phyloP scores from a whole-genome alignment of 345 rosid genomes.

The Garcia nutans region DNA sequence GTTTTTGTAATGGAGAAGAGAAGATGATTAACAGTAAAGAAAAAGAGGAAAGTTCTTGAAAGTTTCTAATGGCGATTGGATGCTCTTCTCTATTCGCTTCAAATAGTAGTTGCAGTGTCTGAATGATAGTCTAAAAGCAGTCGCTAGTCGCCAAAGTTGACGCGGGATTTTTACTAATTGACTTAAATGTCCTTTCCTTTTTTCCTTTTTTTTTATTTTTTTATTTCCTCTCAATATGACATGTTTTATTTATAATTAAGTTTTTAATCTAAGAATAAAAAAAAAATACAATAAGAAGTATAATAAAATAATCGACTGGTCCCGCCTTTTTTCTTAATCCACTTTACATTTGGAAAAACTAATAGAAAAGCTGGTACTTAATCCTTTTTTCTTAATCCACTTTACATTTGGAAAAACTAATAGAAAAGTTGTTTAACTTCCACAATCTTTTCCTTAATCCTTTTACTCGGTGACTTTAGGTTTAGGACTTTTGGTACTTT shows the following conservation, averaged over 20 bases:
- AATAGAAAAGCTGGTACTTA: too few species aligned
- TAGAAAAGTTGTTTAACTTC: neutral
- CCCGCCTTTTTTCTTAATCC: neutral
- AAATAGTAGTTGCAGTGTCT: neutral
- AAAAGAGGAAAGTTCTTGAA: constrained; percentile 32
- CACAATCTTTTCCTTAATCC: neutral
- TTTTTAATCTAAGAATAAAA: too few species aligned
- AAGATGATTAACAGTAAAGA: neutral
- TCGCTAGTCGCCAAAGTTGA: constrained; percentile 32
- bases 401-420: neutral
- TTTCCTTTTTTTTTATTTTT: too few species aligned
- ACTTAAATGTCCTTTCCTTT: neutral
- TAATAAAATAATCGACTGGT: too few species aligned
- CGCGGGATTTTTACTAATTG: constrained; percentile 21
- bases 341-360: neutral
- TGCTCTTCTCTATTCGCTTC: neutral
- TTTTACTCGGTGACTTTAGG: too few species aligned
- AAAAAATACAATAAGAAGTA: too few species aligned
- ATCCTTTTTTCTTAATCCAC: neutral
- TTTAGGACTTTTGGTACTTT: too few species aligned
- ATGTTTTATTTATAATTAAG: too few species aligned
- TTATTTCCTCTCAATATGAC: too few species aligned
- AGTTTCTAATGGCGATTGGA: constrained; percentile 24
- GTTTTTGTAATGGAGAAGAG: too few species aligned
- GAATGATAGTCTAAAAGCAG: neutral